These are phyloP conservation scores for Fusarium duplospermum DNA, from an alignment of 2,329 filamentous ascomycete genomes.

Conservation along the genomic window DNA sequence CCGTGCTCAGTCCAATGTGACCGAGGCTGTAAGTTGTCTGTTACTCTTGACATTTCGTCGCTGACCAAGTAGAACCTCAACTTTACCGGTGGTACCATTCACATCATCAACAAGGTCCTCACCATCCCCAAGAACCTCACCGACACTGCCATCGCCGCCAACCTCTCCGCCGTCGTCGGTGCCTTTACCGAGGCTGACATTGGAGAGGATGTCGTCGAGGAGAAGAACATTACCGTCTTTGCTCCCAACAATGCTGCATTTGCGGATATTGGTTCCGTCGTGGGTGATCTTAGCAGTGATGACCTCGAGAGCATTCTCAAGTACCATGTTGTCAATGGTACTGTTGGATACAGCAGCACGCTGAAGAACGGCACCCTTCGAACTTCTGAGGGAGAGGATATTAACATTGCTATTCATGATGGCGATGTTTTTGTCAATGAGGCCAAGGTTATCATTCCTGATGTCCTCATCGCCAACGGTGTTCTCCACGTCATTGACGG, in stretches of 20 bases:
- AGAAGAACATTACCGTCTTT: conserved; percentile 66
- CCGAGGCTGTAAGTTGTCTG: conserved; percentile 42
- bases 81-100: conserved; percentile 60
- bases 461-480: conserved; percentile 66
- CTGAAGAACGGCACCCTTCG: conserved; percentile 42
- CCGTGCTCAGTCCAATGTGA: conserved; percentile 53
- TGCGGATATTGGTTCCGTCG: conserved; percentile 62
- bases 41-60: too few relatives aligned
- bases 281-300: conserved; percentile 56
- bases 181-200: conserved; percentile 44
- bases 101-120: conserved; percentile 62
- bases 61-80: conserved; percentile 50
- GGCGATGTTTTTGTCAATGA: conserved; percentile 49
- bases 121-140: conserved; percentile 50
- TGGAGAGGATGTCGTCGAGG: conserved; percentile 35
- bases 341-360: conserved; percentile 52
- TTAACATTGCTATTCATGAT: conserved; percentile 57
- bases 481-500: conserved; percentile 69
- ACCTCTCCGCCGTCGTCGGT: conserved; percentile 38
- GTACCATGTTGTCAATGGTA: conserved; percentile 71
- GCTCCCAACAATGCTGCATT: conserved; percentile 71
- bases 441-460: conserved; percentile 60
- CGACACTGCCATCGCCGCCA: conserved; percentile 40
- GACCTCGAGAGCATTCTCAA: conserved; percentile 63
- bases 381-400: conserved; percentile 45